Evolutionary conservation across 2,329 filamentous ascomycete species (phyloP), one percentile per base, ranked within the genome.

Genomic region (Aspergillus japonicus): DNA sequence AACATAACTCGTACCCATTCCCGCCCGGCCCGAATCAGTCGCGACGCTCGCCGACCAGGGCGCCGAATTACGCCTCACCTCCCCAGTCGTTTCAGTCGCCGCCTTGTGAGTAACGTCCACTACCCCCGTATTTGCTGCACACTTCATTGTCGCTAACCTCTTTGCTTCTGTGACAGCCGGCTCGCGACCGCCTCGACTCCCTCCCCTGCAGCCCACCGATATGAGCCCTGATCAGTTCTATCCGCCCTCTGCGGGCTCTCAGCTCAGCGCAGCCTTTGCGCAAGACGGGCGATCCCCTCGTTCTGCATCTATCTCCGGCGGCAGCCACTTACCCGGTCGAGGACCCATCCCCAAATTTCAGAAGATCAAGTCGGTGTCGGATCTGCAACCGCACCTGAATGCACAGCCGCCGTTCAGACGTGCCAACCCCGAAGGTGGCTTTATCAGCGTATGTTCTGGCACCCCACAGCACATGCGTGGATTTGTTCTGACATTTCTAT

Each of bases 351-450:
- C 94, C 49, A 91, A 95, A 73, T 96, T 98, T 74, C 88, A 87
- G 71, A 93, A 91, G 75, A 83, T 96, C 68, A 84, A 88, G 62
- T 86, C 86, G 26, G 79, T 87, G 26, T 81, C 85, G 56, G 92
- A 98, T 61, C 78, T 99, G 68, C 86, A 89, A 62, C 91, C 93
- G 48, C 90, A 89, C 73, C 87, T 95, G 73, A 96, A 94, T 75
- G 73, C 86, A 21, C 95, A 99, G 73, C 95, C 95, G 57, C 86
- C 92, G 1, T 98, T 96, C 73, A 87, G 95, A 68, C 87, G 95
- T 77, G 95, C 95, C 57, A 96, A 96, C 69, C 95, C 95, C 2
- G 95, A 99, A 74, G 95, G 95, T 56, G 95, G 95, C 52, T 99
- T 99, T 74, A 96, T 99, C 75, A 98, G 95, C 76, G 92, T 96